These are phyloP conservation scores for Pseudoneurospora amorphoporcata DNA, from an alignment of 495 filamentous ascomycete species.

Conservation along the genomic window DNA sequence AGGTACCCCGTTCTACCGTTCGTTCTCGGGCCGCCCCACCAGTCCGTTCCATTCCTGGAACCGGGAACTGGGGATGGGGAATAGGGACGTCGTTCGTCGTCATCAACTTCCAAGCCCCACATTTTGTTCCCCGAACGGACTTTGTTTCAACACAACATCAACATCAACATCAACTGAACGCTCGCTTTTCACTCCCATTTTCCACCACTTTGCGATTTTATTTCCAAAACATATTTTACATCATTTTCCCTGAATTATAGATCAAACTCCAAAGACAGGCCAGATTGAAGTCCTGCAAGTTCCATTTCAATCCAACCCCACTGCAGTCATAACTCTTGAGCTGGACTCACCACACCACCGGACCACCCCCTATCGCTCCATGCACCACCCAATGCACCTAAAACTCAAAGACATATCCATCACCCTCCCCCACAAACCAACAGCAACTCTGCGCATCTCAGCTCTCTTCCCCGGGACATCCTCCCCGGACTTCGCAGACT, in stretches of 20 bases:
- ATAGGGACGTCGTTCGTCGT: background rate
- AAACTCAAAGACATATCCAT: constrained; percentile 4
- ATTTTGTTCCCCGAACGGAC: background rate
- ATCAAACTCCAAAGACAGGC: too few species aligned
- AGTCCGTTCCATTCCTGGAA: background rate
- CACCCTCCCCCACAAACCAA: constrained; percentile 14
- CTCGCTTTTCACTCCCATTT: background rate
- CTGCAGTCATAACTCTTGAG: too few species aligned
- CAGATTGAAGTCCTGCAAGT: too few species aligned
- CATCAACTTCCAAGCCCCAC: background rate
- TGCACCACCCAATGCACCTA: background rate
- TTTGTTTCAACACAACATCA: background rate
- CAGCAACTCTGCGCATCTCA: constrained; percentile 11
- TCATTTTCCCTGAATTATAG: background rate
- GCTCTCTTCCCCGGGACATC: constrained; percentile 1
- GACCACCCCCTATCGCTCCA: too few species aligned
- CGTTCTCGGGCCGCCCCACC: background rate
- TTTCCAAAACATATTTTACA: background rate
- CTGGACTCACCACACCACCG: too few species aligned
- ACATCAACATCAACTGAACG: background rate
- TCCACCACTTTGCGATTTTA: background rate
- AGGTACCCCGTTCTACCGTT: background rate
- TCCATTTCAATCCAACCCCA: too few species aligned
- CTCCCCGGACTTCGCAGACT: background rate
- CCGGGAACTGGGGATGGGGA: background rate